Percentiles rank a stretch among this genome's conserved stretches.
Conservation (phyloP, 2,329 filamentous ascomycete genomes). For the Triangularia verruculosa region DNA sequence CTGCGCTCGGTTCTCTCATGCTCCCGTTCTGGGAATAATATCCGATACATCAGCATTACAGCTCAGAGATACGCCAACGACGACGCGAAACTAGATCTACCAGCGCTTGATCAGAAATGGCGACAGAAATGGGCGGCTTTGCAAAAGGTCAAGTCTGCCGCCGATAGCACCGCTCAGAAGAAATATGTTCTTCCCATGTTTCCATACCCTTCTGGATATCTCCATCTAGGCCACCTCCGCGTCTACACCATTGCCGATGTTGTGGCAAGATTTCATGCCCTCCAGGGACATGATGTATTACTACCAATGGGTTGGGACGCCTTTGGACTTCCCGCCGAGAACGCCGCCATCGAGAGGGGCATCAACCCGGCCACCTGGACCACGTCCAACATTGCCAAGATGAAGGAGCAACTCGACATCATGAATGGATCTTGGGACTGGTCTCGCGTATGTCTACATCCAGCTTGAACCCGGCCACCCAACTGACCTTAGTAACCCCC, state of each 20-base stretch:
- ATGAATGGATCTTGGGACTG: conserved; percentile 87
- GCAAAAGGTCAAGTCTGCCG: conserved; percentile 4
- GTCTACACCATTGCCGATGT: conserved; percentile 92
- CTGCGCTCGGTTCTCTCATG: conserved; percentile 11
- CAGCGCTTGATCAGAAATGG: conserved; percentile 52
- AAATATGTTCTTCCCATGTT: conserved; percentile 88
- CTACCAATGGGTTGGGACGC: conserved; percentile 96
- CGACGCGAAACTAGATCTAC: conserved; percentile 42
- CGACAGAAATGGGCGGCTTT: conserved; percentile 41
- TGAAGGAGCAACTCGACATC: conserved; percentile 75
- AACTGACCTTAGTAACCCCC: conserved; percentile 9
- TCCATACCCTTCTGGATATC: conserved; percentile 81
- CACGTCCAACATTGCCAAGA: conserved; percentile 71
- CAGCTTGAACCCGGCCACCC: conserved; percentile 16
- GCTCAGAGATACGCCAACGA: conserved; percentile 34
- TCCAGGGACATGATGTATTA: conserved; percentile 72
- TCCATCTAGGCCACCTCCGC: conserved; percentile 83
- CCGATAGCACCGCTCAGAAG: conserved; percentile 33
- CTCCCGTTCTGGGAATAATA: neutral
- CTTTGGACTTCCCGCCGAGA: conserved; percentile 87
- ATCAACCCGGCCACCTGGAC: conserved; percentile 79
- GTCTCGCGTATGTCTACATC: conserved; percentile 61
- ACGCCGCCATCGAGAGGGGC: conserved; percentile 81
- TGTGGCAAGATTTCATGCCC: conserved; percentile 69
- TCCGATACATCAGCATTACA: conserved; percentile 13